These are phyloP conservation scores for Fusarium chuoi DNA, from an alignment of 2,329 filamentous ascomycete genomes.

Conservation along the genomic window DNA sequence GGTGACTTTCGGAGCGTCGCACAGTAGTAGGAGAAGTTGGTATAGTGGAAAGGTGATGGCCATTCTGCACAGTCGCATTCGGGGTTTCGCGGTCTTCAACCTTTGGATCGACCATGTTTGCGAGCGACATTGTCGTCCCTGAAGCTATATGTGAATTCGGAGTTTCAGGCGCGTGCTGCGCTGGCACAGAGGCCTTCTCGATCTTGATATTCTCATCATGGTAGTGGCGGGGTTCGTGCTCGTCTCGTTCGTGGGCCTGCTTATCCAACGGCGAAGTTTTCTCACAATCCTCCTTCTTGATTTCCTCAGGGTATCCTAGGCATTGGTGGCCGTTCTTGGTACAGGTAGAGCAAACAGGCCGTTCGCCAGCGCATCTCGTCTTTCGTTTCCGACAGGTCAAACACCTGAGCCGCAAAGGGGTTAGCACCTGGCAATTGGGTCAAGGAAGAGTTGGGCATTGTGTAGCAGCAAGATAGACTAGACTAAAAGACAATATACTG, in stretches of 20 bases:
- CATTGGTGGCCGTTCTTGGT: constrained; percentile 76
- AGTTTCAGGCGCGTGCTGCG: constrained; percentile 22
- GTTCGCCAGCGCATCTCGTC: constrained; percentile 79
- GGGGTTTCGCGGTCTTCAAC: constrained; percentile 12
- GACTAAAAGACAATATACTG: neutral
- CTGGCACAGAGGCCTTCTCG: constrained; percentile 37
- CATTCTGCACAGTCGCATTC: constrained; percentile 5
- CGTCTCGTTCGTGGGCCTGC: constrained; percentile 28
- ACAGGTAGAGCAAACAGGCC: constrained; percentile 77
- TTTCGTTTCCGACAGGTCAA: constrained; percentile 76
- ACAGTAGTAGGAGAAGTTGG: constrained; percentile 55
- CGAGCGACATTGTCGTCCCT: constrained; percentile 12
- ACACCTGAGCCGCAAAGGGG: constrained; percentile 36
- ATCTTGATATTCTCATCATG: constrained; percentile 51
- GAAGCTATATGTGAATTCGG: constrained; percentile 5
- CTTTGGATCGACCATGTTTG: constrained; percentile 25
- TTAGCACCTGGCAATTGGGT: constrained; percentile 19
- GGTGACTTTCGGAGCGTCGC: constrained; percentile 65
- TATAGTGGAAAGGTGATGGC: constrained; percentile 2
- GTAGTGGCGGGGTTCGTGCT: constrained; percentile 46
- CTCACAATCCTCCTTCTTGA: constrained; percentile 56
- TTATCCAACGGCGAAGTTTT: constrained; percentile 30
- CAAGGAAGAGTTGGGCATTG: neutral
- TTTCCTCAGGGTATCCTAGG: constrained; percentile 70
- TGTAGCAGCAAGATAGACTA: neutral